Percentiles rank a stretch among this genome's conserved stretches.
Conservation (phyloP, 306 rosid genomes). For the Corylus avellana region DNA sequence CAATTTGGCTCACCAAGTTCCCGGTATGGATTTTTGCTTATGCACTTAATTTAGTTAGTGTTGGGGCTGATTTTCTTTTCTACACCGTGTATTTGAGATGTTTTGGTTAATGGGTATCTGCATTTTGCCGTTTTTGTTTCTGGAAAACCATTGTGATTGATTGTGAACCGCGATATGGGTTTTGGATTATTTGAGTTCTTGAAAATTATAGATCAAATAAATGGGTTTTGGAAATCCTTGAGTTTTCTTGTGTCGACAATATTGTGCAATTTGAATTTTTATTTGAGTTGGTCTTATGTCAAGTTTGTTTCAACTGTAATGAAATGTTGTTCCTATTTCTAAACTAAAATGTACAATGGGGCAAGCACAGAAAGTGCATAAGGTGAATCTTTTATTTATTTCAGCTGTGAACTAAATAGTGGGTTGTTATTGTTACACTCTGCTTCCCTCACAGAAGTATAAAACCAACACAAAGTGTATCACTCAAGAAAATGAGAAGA, state of each 20-base stretch:
- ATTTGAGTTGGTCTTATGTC: not conserved
- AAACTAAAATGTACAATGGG: not conserved
- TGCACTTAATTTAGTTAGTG: not conserved
- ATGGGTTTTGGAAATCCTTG: not conserved
- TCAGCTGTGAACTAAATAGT: not conserved
- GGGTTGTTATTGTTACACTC: not conserved
- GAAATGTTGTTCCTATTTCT: not conserved
- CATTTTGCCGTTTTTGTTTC: slow-evolving; percentile 1
- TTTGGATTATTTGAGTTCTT: not conserved
- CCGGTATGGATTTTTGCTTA: slow-evolving; percentile 48
- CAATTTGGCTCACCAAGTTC: slow-evolving; percentile 59
- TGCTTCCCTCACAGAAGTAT: too few relatives aligned
- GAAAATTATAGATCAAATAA: not conserved
- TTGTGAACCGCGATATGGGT: not conserved
- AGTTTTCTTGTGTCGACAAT: not conserved
- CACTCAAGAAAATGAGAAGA: too few relatives aligned
- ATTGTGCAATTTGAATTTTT: not conserved
- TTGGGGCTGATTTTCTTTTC: not conserved
- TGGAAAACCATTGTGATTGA: not conserved
- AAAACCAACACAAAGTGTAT: too few relatives aligned
- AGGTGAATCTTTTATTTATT: not conserved
- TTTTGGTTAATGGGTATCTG: slow-evolving; percentile 3
- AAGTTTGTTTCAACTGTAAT: not conserved
- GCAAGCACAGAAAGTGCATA: not conserved
- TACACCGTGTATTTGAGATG: not conserved